A percentile compares a stretch with the other conserved stretches of the same genome.
These are phyloP conservation scores for Botrytis elliptica DNA, from an alignment of 2,329 filamentous ascomycete genomes.

Conservation along the genomic window DNA sequence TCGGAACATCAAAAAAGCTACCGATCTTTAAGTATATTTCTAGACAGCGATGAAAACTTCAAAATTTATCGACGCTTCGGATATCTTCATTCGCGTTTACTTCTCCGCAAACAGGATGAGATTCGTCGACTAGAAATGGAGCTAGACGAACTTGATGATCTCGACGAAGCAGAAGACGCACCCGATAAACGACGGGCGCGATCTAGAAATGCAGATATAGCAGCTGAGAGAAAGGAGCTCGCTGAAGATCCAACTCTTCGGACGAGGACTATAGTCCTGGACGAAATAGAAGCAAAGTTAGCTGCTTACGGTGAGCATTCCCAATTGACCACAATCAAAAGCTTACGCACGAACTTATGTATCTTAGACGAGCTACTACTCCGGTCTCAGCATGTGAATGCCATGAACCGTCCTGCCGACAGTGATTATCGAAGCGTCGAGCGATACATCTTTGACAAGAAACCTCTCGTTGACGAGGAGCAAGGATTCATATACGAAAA, in stretches of 20 bases:
- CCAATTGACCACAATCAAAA: background rate
- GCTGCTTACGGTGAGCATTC: conserved; percentile 21
- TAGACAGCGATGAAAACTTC: conserved; percentile 45
- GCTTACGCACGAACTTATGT: background rate
- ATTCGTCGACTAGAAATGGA: conserved; percentile 28
- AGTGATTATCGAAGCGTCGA: conserved; percentile 40
- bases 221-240: background rate
- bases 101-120: conserved; percentile 34
- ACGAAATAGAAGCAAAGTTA: conserved; percentile 25
- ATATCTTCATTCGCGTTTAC: conserved; percentile 42
- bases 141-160: conserved; percentile 26
- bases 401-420: conserved; percentile 36
- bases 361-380: conserved; percentile 4
- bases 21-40: conserved; percentile 42
- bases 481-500: conserved; percentile 40
- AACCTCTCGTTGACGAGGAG: conserved; percentile 32
- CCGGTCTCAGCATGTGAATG: conserved; percentile 27
- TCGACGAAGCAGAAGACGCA: conserved; percentile 20
- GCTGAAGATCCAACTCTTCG: background rate
- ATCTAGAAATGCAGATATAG: conserved; percentile 22
- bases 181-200: conserved; percentile 4
- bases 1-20: conserved; percentile 39
- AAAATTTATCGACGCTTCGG: conserved; percentile 45
- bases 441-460: conserved; percentile 34
- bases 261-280: conserved; percentile 21